Evolutionary conservation across 1,284 basidiomycete species (phyloP).

Genomic region (Mrakiaceae sp.): DNA sequence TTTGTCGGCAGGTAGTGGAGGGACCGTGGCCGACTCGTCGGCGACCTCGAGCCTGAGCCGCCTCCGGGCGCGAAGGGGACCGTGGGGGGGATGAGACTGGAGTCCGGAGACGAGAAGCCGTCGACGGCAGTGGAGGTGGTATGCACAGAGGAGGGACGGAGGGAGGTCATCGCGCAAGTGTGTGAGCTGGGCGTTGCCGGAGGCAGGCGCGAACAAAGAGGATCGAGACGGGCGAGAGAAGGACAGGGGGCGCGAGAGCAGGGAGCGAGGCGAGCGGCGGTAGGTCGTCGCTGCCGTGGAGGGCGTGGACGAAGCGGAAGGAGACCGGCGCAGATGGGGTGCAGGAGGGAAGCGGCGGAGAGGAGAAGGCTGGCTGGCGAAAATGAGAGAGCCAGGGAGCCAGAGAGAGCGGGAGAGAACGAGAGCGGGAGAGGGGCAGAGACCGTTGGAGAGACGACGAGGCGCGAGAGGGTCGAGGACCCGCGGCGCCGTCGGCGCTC

Average conservation of each 20-base stretch:
- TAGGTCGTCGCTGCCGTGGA: not conserved
- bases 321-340: not conserved
- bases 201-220: not conserved
- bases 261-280: not conserved
- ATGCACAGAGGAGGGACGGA: not conserved
- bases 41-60: slow-evolving; percentile 9
- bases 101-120: not conserved
- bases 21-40: slow-evolving; percentile 34
- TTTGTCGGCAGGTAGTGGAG: slow-evolving; percentile 56
- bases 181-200: not conserved
- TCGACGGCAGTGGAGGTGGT: not conserved
- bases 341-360: too few relatives aligned
- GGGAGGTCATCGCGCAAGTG: not conserved
- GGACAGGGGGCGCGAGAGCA: not conserved
- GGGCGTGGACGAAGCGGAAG: not conserved
- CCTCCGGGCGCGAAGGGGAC: slow-evolving; percentile 2
- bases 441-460: too few relatives aligned
- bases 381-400: too few relatives aligned
- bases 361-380: too few relatives aligned
- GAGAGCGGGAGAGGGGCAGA: too few relatives aligned
- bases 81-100: slow-evolving; percentile 5
- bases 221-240: not conserved
- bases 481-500: too few relatives aligned
- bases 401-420: too few relatives aligned
- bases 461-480: too few relatives aligned